Evolutionary conservation across 257 asterid species (phyloP).

Genomic region (Nicotiana paniculata): DNA sequence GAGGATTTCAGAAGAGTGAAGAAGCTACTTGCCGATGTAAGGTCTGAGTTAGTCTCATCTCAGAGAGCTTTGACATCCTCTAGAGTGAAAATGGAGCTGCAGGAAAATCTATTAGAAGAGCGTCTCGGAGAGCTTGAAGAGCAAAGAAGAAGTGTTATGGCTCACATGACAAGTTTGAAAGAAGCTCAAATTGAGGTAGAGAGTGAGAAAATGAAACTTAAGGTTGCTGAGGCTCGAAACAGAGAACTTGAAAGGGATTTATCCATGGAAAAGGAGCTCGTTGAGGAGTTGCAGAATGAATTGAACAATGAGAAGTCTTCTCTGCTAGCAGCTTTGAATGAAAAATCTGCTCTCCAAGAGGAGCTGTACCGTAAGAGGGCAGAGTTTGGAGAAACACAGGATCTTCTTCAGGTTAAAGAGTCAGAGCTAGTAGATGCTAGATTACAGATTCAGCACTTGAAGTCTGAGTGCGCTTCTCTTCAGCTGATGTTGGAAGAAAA

Average conservation of each 20-base stretch:
- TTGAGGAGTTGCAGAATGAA: slow-evolving; percentile 42
- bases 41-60: slow-evolving; percentile 60
- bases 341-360: slow-evolving; percentile 38
- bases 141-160: slow-evolving; percentile 42
- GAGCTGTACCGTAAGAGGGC: slow-evolving; percentile 42
- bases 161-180: slow-evolving; percentile 50
- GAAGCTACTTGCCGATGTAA: slow-evolving; percentile 62
- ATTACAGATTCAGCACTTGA: slow-evolving; percentile 54
- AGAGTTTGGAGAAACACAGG: slow-evolving; percentile 46
- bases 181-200: slow-evolving; percentile 66
- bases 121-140: slow-evolving; percentile 59
- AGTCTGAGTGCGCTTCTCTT: slow-evolving; percentile 55
- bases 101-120: slow-evolving; percentile 46
- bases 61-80: slow-evolving; percentile 58
- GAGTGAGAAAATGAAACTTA: slow-evolving; percentile 53
- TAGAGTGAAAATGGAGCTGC: slow-evolving; percentile 48
- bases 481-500: slow-evolving; percentile 50
- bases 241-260: slow-evolving; percentile 57
- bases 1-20: slow-evolving; percentile 67
- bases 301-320: slow-evolving; percentile 43
- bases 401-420: slow-evolving; percentile 57
- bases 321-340: slow-evolving; percentile 42
- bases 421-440: slow-evolving; percentile 73
- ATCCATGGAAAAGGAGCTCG: slow-evolving; percentile 56
- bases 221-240: slow-evolving; percentile 59